phyloP scores from a whole-genome alignment of 495 filamentous ascomycete species.

The Daldinia caldariorum region DNA sequence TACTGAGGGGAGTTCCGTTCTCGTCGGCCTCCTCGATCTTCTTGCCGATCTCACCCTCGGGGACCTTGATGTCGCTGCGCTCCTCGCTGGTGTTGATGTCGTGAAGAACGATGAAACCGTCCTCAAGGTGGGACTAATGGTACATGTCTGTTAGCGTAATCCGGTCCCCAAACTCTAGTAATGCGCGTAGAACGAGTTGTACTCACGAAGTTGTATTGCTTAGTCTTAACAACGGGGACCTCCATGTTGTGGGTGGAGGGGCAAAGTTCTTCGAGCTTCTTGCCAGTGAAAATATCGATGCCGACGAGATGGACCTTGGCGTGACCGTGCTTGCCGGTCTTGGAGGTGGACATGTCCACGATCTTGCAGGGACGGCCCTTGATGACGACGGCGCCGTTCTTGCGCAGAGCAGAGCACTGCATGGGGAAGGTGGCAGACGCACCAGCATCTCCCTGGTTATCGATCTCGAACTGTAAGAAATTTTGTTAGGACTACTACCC shows the following conservation, averaged over 20 bases:
- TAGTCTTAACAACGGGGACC: constrained; percentile 88
- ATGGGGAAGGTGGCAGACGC: constrained; percentile 93
- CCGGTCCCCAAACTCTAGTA: background rate
- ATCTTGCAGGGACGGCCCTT: constrained; percentile 99
- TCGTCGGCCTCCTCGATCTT: constrained; percentile 77
- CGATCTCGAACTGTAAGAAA: constrained; percentile 80
- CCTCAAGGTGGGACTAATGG: constrained; percentile 85
- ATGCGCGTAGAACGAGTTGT: background rate
- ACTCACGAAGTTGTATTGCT: constrained; percentile 92
- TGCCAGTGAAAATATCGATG: constrained; percentile 98
- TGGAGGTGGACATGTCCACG: constrained; percentile 99
- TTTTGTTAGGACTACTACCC: constrained; percentile 36
- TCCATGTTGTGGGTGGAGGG: constrained; percentile 99
- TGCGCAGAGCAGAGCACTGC: constrained; percentile 99
- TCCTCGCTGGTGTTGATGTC: constrained; percentile 85
- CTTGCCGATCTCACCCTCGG: constrained; percentile 86
- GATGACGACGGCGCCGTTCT: constrained; percentile 98
- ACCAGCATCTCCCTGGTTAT: constrained; percentile 92
- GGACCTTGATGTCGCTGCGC: constrained; percentile 81
- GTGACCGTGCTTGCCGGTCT: constrained; percentile 99
- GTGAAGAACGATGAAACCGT: constrained; percentile 86
- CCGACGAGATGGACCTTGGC: constrained; percentile 98
- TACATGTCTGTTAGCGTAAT: constrained; percentile 6
- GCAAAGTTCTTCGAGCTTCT: constrained; percentile 99
- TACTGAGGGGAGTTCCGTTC: constrained; percentile 82